Conservation (phyloP, 768 basidiomycete species). For the Hortiboletus campestris region DNA sequence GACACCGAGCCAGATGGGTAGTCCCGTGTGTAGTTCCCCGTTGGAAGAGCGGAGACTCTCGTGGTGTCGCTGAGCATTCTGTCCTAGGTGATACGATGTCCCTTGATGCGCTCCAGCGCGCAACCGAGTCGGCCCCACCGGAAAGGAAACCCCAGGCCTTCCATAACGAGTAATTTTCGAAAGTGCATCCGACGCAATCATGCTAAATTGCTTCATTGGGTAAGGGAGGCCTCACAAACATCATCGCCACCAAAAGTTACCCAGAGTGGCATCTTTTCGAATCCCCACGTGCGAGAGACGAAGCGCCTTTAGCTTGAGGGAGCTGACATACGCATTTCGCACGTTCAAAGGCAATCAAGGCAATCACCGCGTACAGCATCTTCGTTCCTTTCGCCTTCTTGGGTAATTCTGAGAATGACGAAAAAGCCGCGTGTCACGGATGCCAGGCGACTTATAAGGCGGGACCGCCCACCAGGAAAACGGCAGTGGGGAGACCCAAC, state of each 20-base stretch:
- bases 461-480: slow-evolving; percentile 13
- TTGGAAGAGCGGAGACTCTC: not conserved
- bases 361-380: slow-evolving; percentile 22
- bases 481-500: slow-evolving; percentile 9
- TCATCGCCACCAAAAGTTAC: slow-evolving; percentile 27
- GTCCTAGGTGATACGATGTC: not conserved
- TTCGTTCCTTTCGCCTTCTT: slow-evolving; percentile 15
- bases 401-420: slow-evolving; percentile 27
- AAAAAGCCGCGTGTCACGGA: slow-evolving; percentile 15
- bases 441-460: slow-evolving; percentile 26
- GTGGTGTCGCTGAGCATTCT: not conserved
- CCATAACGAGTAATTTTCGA: slow-evolving; percentile 24
- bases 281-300: not conserved
- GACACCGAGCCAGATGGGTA: not conserved
- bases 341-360: slow-evolving; percentile 29
- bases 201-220: slow-evolving; percentile 20
- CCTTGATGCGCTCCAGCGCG: not conserved
- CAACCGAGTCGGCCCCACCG: not conserved
- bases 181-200: slow-evolving; percentile 20
- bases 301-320: slow-evolving; percentile 13
- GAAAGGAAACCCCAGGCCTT: slow-evolving; percentile 1
- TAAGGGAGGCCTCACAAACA: not conserved
- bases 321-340: slow-evolving; percentile 32
- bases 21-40: not conserved
- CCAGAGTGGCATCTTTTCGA: slow-evolving; percentile 17